Conservation (phyloP, 345 rosid species). For the Sisymbrium altissimum region DNA sequence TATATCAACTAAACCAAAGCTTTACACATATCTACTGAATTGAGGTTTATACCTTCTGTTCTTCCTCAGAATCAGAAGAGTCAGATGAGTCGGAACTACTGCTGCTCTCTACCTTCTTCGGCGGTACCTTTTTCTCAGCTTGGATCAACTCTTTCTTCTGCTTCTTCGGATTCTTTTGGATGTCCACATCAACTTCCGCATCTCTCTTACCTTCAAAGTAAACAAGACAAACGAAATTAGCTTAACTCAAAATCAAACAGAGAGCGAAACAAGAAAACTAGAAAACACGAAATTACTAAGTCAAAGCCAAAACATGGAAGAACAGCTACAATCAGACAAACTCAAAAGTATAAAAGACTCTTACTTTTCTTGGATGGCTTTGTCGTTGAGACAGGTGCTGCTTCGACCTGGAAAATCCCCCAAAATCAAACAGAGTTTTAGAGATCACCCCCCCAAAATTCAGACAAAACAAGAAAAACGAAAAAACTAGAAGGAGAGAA, state of each 20-base stretch:
- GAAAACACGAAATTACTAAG: too few species aligned
- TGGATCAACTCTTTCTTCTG: slow-evolving; percentile 46
- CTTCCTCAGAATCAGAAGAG: slow-evolving; percentile 50
- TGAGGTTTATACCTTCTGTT: slow-evolving; percentile 42
- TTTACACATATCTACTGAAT: background rate
- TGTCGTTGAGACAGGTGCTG: background rate
- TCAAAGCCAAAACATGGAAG: background rate
- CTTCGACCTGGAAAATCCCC: slow-evolving; percentile 26
- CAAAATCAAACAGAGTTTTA: background rate
- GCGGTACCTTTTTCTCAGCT: too few species aligned
- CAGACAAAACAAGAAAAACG: background rate
- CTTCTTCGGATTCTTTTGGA: slow-evolving; percentile 49
- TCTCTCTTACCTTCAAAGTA: slow-evolving; percentile 57
- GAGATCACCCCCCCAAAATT: background rate
- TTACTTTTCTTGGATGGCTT: slow-evolving; percentile 52
- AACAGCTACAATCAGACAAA: background rate
- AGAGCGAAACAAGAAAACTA: too few species aligned
- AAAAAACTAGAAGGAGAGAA: background rate
- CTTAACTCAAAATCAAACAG: background rate
- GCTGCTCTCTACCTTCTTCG: slow-evolving; percentile 42
- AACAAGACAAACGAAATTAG: background rate
- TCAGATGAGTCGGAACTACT: slow-evolving; percentile 30
- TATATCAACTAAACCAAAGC: background rate
- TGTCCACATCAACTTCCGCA: slow-evolving; percentile 46
- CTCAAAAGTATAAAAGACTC: background rate